phyloP scores from a whole-genome alignment of 805 yeast genomes.

The Yamadazyma insecticola region DNA sequence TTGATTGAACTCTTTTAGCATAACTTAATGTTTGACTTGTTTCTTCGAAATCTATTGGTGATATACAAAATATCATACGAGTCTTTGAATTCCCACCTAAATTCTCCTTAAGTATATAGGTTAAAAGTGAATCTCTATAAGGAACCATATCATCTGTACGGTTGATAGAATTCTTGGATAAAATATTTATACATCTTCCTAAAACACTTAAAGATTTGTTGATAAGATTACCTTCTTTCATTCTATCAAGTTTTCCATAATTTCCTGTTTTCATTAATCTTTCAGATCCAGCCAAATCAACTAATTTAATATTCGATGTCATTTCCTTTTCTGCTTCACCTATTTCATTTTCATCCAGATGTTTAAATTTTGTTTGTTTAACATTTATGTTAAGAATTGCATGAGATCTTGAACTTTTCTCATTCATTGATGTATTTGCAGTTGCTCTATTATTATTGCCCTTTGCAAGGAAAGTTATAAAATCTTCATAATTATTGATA shows the following conservation, averaged over 20 bases:
- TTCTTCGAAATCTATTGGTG: constrained; percentile 78
- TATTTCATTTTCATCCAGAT: constrained; percentile 14
- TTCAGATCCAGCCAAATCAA: constrained; percentile 84
- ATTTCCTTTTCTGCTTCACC: constrained; percentile 44
- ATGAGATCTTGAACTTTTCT: constrained; percentile 71
- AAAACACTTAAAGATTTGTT: constrained; percentile 74
- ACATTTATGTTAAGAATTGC: constrained; percentile 67
- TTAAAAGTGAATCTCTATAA: constrained; percentile 69
- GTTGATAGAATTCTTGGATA: constrained; percentile 37
- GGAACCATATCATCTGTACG: constrained; percentile 38
- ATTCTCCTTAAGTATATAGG: constrained; percentile 71
- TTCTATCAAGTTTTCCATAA: constrained; percentile 47
- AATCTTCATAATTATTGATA: constrained; percentile 47
- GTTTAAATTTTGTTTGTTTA: constrained; percentile 46
- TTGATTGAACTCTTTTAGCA: constrained; percentile 71
- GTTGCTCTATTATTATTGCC: constrained; percentile 62
- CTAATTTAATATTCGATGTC: constrained; percentile 59
- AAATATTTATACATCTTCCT: constrained; percentile 58
- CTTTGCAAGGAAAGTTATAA: constrained; percentile 37
- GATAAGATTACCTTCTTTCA: constrained; percentile 72
- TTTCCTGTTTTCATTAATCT: constrained; percentile 60
- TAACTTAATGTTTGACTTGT: constrained; percentile 71
- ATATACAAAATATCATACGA: constrained; percentile 79
- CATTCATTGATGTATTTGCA: constrained; percentile 72
- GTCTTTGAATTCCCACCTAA: constrained; percentile 87